Conservation (phyloP, 2,329 filamentous ascomycete species). For the Penicillium sp. region DNA sequence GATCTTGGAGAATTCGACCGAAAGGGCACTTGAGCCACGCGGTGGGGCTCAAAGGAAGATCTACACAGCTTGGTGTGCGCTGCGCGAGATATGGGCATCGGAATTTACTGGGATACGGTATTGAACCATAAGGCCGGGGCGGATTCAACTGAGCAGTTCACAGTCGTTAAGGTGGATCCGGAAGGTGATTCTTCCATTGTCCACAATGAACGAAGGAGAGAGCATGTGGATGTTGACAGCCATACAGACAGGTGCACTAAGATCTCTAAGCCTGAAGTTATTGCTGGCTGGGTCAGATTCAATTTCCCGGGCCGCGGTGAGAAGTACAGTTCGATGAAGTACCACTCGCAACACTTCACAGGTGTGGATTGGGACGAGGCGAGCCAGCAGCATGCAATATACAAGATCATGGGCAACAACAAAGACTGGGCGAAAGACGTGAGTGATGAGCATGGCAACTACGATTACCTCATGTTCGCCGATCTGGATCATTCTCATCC, state of each 20-base stretch:
- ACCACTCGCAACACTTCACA: conserved; percentile 63
- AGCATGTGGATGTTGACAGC: neutral
- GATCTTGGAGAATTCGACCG: conserved; percentile 69
- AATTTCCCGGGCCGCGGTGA: conserved; percentile 60
- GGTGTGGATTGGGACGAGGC: conserved; percentile 63
- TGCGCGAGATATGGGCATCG: conserved; percentile 53
- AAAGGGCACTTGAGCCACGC: conserved; percentile 59
- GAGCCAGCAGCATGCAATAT: conserved; percentile 58
- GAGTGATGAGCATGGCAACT: conserved; percentile 63
- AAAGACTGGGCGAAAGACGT: conserved; percentile 63
- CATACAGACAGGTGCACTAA: conserved; percentile 52
- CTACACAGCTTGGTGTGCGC: conserved; percentile 52
- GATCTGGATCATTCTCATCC: conserved; percentile 63
- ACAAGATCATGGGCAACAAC: conserved; percentile 59
- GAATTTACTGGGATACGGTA: conserved; percentile 65
- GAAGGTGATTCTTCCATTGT: conserved; percentile 31
- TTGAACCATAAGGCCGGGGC: conserved; percentile 69
- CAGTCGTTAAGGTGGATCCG: conserved; percentile 61
- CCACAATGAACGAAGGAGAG: neutral
- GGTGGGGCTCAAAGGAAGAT: conserved; percentile 65
- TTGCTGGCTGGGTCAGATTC: conserved; percentile 65
- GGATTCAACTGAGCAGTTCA: conserved; percentile 60
- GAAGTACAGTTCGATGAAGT: conserved; percentile 59
- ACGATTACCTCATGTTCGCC: conserved; percentile 66
- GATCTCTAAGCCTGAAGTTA: conserved; percentile 55